Base-by-base conservation (phyloP, 129 eudicot species). In the Artemisia tridentata region DNA sequence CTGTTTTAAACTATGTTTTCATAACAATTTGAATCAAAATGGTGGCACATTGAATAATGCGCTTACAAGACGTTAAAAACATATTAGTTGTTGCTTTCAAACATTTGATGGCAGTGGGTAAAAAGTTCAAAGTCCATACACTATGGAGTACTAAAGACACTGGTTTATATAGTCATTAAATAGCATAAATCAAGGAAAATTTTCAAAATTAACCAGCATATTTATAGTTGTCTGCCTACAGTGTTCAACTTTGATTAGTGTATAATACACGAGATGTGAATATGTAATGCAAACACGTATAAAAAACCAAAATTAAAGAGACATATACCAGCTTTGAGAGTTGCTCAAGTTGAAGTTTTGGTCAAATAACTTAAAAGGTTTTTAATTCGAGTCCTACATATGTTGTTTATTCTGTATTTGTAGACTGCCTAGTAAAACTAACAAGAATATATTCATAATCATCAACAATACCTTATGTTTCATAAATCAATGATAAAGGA, bases 51-150 rank as follows among this genome's bases (percentile, higher is more conserved):
- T 34, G 27, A 52, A 63, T 61, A 69, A 49, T 68, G 48, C 65
- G 27, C 49, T 19, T 59, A 25, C 17, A 21, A 41, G 27, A 51
- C 9, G 31, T 56, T 70, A 21, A 20, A 65, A 53, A 5, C 29
- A 53, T 62, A 16, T 54, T 5, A 62, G 63, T 43, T 71, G 78
- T 78, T 71, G 53, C 73, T 64, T 78, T 71, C 77, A 78, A 65
- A 45, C 75, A 82, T 74, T 78, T 78, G 82, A 66, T 73, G 20
- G 80, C 57, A 31, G 69, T 68, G 74, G 78, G 68, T 29, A 50
- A 13, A 65, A 71, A 52, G 50, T 51, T 48, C 71, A 53, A 43
- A 43, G 51, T 75, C 81, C 53, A 65, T 43, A 71, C 74, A 65
- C 68, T 74, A 56, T 57, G 21, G 3, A 51, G 65, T 61, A 57